phyloP scores from a whole-genome alignment of 106 monocot species.

The Acorus calamus region DNA sequence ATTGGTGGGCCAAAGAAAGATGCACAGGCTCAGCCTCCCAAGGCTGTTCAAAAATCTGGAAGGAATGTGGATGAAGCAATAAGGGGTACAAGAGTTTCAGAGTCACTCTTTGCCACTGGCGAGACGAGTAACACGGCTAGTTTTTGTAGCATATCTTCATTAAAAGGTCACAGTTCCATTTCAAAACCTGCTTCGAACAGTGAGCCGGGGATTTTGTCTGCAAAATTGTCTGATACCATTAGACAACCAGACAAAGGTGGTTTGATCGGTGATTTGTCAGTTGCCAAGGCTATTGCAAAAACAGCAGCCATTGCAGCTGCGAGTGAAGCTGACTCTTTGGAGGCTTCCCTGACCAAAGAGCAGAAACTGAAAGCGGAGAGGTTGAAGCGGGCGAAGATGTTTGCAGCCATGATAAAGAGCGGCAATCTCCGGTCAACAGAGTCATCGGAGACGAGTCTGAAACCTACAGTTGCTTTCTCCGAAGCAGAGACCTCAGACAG shows the following conservation, averaged over 20 bases:
- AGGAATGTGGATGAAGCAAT: constrained; percentile 54
- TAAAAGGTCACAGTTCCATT: neutral
- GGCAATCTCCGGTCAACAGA: constrained; percentile 14
- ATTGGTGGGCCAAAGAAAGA: constrained; percentile 55
- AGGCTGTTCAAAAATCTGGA: constrained; percentile 17
- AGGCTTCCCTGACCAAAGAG: constrained; percentile 54
- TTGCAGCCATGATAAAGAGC: constrained; percentile 72
- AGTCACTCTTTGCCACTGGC: too few relatives aligned
- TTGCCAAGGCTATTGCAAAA: constrained; percentile 64
- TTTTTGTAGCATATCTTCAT: constrained; percentile 21
- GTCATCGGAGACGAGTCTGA: neutral
- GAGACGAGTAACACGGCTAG: neutral
- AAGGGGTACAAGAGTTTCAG: too few relatives aligned
- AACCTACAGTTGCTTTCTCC: neutral
- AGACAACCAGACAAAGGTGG: constrained; percentile 1
- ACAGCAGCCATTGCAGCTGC: constrained; percentile 55
- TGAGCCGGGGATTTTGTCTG: constrained; percentile 1
- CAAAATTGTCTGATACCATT: constrained; percentile 2
- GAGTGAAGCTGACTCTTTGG: constrained; percentile 65
- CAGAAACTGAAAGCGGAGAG: constrained; percentile 91
- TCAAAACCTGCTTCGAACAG: constrained; percentile 15
- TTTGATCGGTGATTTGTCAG: constrained; percentile 23
- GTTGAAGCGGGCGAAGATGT: constrained; percentile 79
- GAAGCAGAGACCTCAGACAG: constrained; percentile 15
- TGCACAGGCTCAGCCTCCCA: constrained; percentile 16